These are phyloP conservation scores for Gnomoniopsis sp. DNA, from an alignment of 2,329 filamentous ascomycete genomes.

Conservation along the genomic window DNA sequence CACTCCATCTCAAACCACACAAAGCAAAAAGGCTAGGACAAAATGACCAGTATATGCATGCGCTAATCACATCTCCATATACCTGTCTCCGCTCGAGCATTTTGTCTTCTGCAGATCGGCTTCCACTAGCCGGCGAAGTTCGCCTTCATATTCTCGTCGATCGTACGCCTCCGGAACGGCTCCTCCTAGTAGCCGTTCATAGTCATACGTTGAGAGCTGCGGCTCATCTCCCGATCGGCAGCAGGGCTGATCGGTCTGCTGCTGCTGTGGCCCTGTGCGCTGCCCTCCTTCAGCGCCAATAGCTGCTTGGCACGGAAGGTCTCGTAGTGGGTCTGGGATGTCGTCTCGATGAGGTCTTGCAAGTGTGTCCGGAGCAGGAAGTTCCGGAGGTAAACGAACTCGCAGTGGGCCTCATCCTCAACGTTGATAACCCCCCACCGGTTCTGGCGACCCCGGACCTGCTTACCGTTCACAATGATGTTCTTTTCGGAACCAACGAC, in stretches of 20 bases:
- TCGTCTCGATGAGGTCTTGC: conserved; percentile 98
- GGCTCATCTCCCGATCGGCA: conserved; percentile 92
- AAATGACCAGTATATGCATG: conserved; percentile 24
- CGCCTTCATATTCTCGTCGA: conserved; percentile 18
- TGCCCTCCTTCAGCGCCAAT: conserved; percentile 96
- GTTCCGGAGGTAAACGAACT: conserved; percentile 97
- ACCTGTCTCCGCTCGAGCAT: conserved; percentile 10
- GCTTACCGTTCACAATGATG: conserved; percentile 95
- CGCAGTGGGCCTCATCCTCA: conserved; percentile 98
- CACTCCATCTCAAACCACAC: conserved; percentile 32
- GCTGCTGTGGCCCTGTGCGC: conserved; percentile 76
- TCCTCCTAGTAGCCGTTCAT: conserved; percentile 91
- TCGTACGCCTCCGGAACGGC: conserved; percentile 15
- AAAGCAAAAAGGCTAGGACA: conserved; percentile 28
- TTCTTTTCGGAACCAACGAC: conserved; percentile 98
- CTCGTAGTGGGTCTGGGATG: conserved; percentile 99
- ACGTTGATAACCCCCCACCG: conserved; percentile 99
- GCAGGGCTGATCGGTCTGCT: conserved; percentile 94
- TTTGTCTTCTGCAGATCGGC: conserved; percentile 17
- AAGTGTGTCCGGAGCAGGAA: conserved; percentile 98
- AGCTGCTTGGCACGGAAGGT: conserved; percentile 99
- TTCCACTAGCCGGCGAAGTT: conserved; percentile 14
- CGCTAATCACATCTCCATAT: conserved; percentile 3
- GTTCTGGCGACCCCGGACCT: conserved; percentile 97
- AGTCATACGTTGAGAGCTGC: conserved; percentile 93